Evolutionary conservation across 306 rosid genomes (phyloP), one percentile per base, ranked within the genome.

Genomic region (Nissolia schottii): DNA sequence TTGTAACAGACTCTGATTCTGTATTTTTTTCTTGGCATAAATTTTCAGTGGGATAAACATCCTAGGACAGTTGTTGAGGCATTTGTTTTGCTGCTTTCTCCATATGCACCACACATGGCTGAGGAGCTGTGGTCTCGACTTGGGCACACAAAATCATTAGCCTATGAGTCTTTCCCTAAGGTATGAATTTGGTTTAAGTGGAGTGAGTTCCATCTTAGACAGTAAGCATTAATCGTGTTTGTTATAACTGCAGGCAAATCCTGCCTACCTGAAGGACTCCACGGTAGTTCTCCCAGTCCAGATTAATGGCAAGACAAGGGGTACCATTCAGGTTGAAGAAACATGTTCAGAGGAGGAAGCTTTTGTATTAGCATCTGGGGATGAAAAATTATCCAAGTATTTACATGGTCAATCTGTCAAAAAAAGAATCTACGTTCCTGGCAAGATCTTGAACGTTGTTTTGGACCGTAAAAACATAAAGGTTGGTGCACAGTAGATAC

Each of bases 71-170:
- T 91, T 58, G 35, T 89, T 43, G 96, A 89, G 88, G 90, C 87
- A 70, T 91, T 91, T 82, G 87, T 90, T 75, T 63, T 91, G 83
- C 89, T 89, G 81, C 97, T 94, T 72, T 88, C 99, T 16, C 95
- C 97, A 3, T 94, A 91, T 76, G 99, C 96, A 0, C 99, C 98
- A 18, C 98, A 94, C 85, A 77, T 94, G 83, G 92, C 97, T 24
- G 97, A 94, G 82, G 99, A 94, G 87, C 87, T 94, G 37, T 91
- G 99, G 97, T 85, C 81, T 72, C 90, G 99, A 67, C 80, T 94
- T n/a, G 99, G 99, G 67, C 92, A 91, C 84, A 65, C 87, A 1
- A 76, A 78, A 67, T 91, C 97, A 6, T 51, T 94, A 64, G 92
- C 95, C 58, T 81, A 83, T 60, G 91, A 87, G 73, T 83, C 89